These are phyloP conservation scores for Tagetes erecta DNA, from an alignment of 129 eudicot species.

Conservation along the genomic window DNA sequence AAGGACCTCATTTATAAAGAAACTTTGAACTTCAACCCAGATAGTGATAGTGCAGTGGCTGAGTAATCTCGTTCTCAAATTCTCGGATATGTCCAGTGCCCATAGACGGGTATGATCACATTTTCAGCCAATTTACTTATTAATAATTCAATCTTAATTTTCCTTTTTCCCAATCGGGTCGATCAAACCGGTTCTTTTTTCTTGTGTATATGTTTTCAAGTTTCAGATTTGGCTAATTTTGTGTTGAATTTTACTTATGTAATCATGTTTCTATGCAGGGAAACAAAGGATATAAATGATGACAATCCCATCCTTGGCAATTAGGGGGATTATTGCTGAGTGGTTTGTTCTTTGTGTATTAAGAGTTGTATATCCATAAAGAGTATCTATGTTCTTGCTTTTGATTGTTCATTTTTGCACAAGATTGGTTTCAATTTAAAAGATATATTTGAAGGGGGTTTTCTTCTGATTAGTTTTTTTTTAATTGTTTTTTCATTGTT, in stretches of 20 bases:
- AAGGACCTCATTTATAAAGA: conserved; percentile 88
- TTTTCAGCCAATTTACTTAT: neutral
- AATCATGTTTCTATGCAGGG: neutral
- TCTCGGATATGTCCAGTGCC: neutral
- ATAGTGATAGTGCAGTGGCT: conserved; percentile 29
- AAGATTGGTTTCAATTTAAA: neutral
- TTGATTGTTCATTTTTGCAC: neutral
- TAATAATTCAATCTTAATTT: neutral
- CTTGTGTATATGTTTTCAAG: neutral
- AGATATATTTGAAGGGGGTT: neutral
- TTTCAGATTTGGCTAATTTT: neutral
- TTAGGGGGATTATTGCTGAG: neutral
- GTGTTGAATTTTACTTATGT: neutral
- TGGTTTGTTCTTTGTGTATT: conserved; percentile 21
- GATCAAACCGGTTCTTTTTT: neutral
- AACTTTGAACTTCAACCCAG: conserved; percentile 69
- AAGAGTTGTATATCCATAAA: conserved; percentile 4
- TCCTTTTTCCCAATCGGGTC: neutral
- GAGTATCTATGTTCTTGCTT: conserved; percentile 1
- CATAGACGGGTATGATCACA: neutral
- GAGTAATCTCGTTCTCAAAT: conserved; percentile 10
- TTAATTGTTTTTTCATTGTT: neutral
- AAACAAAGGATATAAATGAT: neutral
- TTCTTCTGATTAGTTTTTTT: neutral
- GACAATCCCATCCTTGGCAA: neutral